A percentile compares a stretch with the other conserved stretches of the same genome.
phyloP scores from a whole-genome alignment of 805 yeast genomes.

The Wickerhamiella qilinensis region DNA sequence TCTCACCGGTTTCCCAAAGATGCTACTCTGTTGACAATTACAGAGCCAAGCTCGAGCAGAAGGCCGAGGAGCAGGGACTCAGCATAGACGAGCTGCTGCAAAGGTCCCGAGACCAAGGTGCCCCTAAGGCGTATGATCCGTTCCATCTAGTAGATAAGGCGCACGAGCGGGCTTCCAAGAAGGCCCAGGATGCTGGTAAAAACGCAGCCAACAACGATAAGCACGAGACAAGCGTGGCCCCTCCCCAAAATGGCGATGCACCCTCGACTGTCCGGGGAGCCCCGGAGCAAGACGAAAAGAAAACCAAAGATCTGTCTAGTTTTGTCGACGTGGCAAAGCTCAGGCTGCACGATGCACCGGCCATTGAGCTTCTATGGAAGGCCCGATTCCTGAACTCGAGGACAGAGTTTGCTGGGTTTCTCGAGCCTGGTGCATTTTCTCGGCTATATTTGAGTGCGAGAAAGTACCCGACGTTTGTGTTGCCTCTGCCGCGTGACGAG shows the following conservation, averaged over 20 bases:
- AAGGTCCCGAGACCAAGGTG: conserved; percentile 7
- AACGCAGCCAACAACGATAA: neutral
- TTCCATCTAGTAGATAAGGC: conserved; percentile 9
- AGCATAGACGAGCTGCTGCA: conserved; percentile 11
- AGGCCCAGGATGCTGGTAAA: neutral
- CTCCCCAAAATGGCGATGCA: neutral
- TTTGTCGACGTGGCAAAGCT: conserved; percentile 58
- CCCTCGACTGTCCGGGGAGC: neutral
- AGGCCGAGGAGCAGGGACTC: conserved; percentile 13
- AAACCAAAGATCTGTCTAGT: conserved; percentile 50
- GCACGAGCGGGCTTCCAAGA: neutral
- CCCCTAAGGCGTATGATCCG: conserved; percentile 9
- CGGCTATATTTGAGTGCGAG: conserved; percentile 49
- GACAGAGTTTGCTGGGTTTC: conserved; percentile 46
- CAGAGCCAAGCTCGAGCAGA: conserved; percentile 26
- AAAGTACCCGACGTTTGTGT: conserved; percentile 65
- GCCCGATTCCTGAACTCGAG: conserved; percentile 58
- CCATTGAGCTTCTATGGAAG: conserved; percentile 74
- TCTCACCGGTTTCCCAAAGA: no score
- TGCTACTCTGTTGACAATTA: conserved; percentile 27
- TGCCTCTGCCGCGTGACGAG: conserved; percentile 57
- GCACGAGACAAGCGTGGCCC: neutral
- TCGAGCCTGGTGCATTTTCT: conserved; percentile 43
- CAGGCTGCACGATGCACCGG: conserved; percentile 35
- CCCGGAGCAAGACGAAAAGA: neutral